These are phyloP conservation scores for Endotrypanum monterogeii DNA, from an alignment of 208 protist genomes.

Conservation along the genomic window DNA sequence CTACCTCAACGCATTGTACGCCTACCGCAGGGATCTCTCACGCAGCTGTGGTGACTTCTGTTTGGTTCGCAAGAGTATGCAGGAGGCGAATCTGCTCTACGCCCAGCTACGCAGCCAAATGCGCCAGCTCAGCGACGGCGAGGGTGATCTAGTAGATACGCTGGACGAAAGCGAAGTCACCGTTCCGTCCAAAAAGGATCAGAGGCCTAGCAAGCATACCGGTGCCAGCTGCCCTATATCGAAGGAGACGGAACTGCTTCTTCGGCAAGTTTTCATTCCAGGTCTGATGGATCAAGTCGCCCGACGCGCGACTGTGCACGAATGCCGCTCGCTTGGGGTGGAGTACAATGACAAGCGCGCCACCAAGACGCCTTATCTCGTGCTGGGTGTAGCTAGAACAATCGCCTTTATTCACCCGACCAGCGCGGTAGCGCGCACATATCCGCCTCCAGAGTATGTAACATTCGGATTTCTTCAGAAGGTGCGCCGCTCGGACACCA, in stretches of 20 bases:
- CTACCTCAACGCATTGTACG: constrained; percentile 72
- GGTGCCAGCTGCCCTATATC: constrained; percentile 2
- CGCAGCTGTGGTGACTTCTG: constrained; percentile 62
- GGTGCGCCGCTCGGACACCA: constrained; percentile 73
- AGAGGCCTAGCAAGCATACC: neutral
- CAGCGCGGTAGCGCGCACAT: constrained; percentile 80
- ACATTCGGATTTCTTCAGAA: constrained; percentile 82
- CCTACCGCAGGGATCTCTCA: constrained; percentile 44
- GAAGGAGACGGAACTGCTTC: constrained; percentile 64
- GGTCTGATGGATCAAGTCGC: constrained; percentile 90
- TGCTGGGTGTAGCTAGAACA: constrained; percentile 44
- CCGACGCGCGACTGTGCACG: constrained; percentile 83
- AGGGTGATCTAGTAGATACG: constrained; percentile 61
- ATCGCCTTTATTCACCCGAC: constrained; percentile 88
- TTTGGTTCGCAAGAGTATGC: constrained; percentile 87
- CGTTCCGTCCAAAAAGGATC: constrained; percentile 6
- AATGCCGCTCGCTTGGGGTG: constrained; percentile 84
- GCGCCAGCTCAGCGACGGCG: constrained; percentile 18
- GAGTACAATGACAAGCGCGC: constrained; percentile 86
- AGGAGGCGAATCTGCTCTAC: constrained; percentile 69
- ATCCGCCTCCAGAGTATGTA: constrained; percentile 88
- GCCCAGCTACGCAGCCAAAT: constrained; percentile 59
- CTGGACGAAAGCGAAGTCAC: constrained; percentile 63
- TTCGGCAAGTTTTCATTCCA: constrained; percentile 85
- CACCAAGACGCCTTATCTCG: constrained; percentile 82